Evolutionary conservation across 495 filamentous ascomycete species (phyloP), one percentile per base, ranked within the genome.

Genomic region (Aspergillus cavernicola): DNA sequence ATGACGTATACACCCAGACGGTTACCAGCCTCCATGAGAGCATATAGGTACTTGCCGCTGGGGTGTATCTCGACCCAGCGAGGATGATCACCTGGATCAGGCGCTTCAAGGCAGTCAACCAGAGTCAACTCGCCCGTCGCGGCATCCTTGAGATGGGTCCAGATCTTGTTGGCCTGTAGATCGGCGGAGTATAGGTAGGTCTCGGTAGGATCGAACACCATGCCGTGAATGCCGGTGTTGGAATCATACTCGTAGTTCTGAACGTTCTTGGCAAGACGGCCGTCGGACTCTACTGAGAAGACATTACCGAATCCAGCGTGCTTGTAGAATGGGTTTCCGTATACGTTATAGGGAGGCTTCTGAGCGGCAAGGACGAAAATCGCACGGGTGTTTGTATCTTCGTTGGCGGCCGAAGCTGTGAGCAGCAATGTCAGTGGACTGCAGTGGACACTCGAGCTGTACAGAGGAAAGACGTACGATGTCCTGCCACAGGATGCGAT

Each of bases 171-270:
- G 58, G 84, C 87, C 54, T 78, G 80, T 66, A 93, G 79, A 69
- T 93, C 89, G 52, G 89, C 89, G 18, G 87, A 90, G 75, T 93
- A 93, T 31, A 93, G 79, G 69, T 89, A 92, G 12, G 82, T 87
- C 70, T 93, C 89, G 48, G 82, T 84, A 10, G 86, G 82, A 66
- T 93, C 88, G 63, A 93, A 93, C 38, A 90, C 88, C 86, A 90
- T 91, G 70, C 88, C 89, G 69, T 93, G 89, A 57, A 93, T 88
- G 38, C 86, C 88, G 7, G 87, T 86, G 65, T 87, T 80, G 31
- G 74, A 68, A 38, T 81, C 77, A 64, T 91, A 89, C 44, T 84
- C 80, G 71, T 87, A 91, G 67, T 91, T 89, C 59, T 93, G 89
- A 44, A 91, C 73, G 67, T 88, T 88, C 61, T 74, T 66, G 13